phyloP scores from a whole-genome alignment of 2,329 filamentous ascomycete species.

The Bipolaris cookei region DNA sequence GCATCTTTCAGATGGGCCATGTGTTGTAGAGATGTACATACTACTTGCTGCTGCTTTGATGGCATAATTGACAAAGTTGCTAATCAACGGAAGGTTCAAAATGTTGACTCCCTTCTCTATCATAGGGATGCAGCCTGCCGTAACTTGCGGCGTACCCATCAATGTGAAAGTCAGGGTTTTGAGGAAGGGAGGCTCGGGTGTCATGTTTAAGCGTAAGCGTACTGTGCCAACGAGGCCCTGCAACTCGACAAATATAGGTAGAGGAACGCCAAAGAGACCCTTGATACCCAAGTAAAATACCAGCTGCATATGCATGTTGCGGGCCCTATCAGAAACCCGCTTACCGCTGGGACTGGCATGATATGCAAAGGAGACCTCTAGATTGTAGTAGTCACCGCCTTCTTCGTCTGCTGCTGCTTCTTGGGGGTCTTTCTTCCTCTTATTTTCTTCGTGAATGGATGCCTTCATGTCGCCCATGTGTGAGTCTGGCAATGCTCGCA shows the following conservation, averaged over 20 bases:
- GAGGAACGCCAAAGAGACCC: constrained; percentile 84
- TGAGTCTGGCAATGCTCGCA: constrained; percentile 81
- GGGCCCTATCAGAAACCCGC: constrained; percentile 78
- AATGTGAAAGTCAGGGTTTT: constrained; percentile 92
- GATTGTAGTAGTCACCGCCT: constrained; percentile 89
- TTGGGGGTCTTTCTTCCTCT: constrained; percentile 81
- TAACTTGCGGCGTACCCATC: constrained; percentile 90
- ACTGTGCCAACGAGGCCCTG: constrained; percentile 88
- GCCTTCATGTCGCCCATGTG: constrained; percentile 84
- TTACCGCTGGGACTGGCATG: constrained; percentile 78
- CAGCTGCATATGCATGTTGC: constrained; percentile 96
- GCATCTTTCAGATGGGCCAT: neutral
- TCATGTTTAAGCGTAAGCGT: constrained; percentile 80
- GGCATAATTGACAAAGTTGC: constrained; percentile 95
- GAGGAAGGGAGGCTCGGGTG: constrained; percentile 88
- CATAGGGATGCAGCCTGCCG: constrained; percentile 90
- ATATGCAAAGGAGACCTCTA: constrained; percentile 89
- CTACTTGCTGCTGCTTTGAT: constrained; percentile 79
- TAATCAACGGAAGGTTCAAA: constrained; percentile 88
- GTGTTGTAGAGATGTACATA: constrained; percentile 15
- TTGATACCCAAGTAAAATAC: constrained; percentile 92
- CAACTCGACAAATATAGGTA: constrained; percentile 90
- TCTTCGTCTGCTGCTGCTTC: constrained; percentile 89
- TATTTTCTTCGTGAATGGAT: constrained; percentile 77
- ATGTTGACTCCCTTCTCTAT: constrained; percentile 89